phyloP scores from a whole-genome alignment of 345 rosid species.

The Raphanus sativus region DNA sequence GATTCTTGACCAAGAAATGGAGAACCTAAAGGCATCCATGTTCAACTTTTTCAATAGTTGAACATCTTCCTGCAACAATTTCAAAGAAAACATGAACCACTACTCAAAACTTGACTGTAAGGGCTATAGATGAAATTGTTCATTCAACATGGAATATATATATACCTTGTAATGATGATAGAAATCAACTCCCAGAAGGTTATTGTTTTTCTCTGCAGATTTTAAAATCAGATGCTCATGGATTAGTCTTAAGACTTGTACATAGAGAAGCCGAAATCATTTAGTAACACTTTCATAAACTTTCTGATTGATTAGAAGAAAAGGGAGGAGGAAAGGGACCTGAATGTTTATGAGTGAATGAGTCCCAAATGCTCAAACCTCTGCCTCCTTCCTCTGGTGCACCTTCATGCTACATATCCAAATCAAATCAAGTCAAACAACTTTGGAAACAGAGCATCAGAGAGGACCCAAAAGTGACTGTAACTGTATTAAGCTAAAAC shows the following conservation, averaged over 20 bases:
- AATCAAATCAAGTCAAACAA: no score
- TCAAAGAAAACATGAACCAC: not conserved
- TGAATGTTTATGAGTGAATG: slow-evolving; percentile 33
- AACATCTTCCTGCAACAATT: slow-evolving; percentile 45
- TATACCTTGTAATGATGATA: slow-evolving; percentile 48
- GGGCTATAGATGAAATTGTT: not conserved
- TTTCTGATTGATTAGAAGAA: not conserved
- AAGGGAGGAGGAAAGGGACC: slow-evolving; percentile 19
- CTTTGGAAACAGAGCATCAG: no score
- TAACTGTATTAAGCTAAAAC: not conserved
- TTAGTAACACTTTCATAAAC: no score
- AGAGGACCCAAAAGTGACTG: not conserved
- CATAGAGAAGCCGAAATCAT: not conserved
- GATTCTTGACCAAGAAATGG: slow-evolving; percentile 58
- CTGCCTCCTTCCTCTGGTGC: slow-evolving; percentile 34
- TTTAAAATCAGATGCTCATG: not conserved
- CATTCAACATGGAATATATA: not conserved
- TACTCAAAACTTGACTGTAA: not conserved
- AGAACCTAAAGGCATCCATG: slow-evolving; percentile 52
- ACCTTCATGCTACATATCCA: slow-evolving; percentile 35
- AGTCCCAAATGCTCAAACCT: slow-evolving; percentile 45
- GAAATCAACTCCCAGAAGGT: slow-evolving; percentile 41
- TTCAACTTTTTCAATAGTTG: slow-evolving; percentile 41
- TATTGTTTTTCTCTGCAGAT: slow-evolving; percentile 23
- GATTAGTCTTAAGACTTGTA: not conserved